phyloP scores from a whole-genome alignment of 179 eudicot genomes.

The Heliamphora pulchella region DNA sequence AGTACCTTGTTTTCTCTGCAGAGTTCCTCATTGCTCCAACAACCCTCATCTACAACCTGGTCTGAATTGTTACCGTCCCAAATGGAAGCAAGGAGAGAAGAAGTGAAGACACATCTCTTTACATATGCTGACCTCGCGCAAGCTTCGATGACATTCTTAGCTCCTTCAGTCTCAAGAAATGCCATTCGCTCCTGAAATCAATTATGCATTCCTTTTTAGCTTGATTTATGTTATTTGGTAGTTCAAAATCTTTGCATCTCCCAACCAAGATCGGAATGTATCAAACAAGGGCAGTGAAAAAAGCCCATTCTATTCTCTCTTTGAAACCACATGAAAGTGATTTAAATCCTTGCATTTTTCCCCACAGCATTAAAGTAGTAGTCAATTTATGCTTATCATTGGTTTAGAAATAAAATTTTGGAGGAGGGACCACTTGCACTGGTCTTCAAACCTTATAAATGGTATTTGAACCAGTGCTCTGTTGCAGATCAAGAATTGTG shows the following conservation, averaged over 20 bases:
- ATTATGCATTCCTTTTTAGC: not conserved
- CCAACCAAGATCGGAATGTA: not conserved
- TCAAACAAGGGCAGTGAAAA: not conserved
- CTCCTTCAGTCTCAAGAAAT: conserved; percentile 28
- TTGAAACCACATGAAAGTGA: not conserved
- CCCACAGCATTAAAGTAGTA: too few species aligned
- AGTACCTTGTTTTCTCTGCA: conserved; percentile 29
- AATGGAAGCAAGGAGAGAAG: conserved; percentile 27
- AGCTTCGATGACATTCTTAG: conserved; percentile 29
- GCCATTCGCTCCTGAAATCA: conserved; percentile 23
- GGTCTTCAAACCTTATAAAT: too few species aligned
- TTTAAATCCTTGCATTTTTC: too few species aligned
- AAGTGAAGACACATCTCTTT: conserved; percentile 29
- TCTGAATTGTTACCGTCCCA: conserved; percentile 16
- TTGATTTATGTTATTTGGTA: too few species aligned
- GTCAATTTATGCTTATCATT: too few species aligned
- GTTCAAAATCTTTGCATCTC: not conserved
- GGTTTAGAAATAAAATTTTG: not conserved
- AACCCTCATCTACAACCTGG: conserved; percentile 17
- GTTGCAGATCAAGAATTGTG: too few species aligned
- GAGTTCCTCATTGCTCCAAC: conserved; percentile 27
- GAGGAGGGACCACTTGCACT: not conserved
- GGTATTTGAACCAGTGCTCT: too few species aligned
- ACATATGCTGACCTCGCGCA: conserved; percentile 26
- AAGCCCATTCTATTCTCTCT: not conserved